A percentile compares a stretch with the other conserved stretches of the same genome.
phyloP scores from a whole-genome alignment of 2,329 filamentous ascomycete genomes.

The Stenocarpella maydis region DNA sequence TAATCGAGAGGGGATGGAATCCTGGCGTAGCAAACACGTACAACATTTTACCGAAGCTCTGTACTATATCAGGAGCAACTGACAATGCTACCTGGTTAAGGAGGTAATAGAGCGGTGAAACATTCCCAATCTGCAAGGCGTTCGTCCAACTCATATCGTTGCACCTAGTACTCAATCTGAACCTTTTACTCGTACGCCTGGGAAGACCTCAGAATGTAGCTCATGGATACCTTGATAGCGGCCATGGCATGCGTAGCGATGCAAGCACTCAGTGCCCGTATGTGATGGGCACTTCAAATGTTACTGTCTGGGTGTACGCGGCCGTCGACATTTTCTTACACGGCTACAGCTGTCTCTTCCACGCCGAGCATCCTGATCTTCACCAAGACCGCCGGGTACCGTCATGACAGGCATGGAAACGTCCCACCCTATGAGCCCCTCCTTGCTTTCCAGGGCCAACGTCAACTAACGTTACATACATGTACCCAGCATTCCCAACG shows the following conservation, averaged over 20 bases:
- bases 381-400: neutral
- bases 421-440: neutral
- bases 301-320: too few species aligned
- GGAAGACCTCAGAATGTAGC: neutral
- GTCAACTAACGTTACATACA: neutral
- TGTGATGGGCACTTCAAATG: neutral
- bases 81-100: too few species aligned
- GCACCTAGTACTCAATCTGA: neutral
- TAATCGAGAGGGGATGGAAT: neutral
- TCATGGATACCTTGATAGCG: neutral
- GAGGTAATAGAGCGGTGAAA: neutral
- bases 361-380: conserved; percentile 12
- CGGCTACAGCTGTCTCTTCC: neutral
- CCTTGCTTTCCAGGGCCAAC: neutral
- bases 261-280: neutral
- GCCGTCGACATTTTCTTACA: neutral
- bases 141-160: neutral
- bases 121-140: too few species aligned
- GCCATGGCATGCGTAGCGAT: neutral
- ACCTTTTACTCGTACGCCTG: too few species aligned
- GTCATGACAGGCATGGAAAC: neutral
- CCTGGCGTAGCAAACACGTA: neutral
- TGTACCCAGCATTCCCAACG: neutral
- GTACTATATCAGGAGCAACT: too few species aligned
- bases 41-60: neutral